phyloP scores from a whole-genome alignment of 345 rosid genomes.

The Citrus unshiu region DNA sequence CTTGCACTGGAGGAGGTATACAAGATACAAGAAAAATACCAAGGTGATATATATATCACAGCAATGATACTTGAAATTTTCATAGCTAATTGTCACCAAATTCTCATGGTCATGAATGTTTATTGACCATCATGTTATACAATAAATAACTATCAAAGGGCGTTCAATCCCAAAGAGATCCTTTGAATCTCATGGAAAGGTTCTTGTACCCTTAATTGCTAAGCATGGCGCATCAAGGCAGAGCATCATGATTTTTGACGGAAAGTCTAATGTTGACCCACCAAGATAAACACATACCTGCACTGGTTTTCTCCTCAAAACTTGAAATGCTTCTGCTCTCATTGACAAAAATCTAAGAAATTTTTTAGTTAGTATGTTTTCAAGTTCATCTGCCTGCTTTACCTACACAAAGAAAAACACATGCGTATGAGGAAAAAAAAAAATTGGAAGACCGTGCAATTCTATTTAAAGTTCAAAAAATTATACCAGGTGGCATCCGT shows the following conservation, averaged over 20 bases:
- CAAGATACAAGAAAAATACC: background rate
- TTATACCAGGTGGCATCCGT: background rate
- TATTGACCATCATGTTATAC: background rate
- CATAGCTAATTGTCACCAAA: background rate
- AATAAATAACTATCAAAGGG: background rate
- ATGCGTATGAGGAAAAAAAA: conserved; percentile 6
- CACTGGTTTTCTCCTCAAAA: conserved; percentile 90
- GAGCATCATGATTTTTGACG: conserved; percentile 1
- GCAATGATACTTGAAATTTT: background rate
- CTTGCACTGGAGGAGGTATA: background rate
- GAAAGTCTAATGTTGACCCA: conserved; percentile 6
- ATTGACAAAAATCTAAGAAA: conserved; percentile 97
- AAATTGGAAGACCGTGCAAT: conserved; percentile 8
- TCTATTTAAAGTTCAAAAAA: background rate
- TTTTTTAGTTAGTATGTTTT: conserved; percentile 86
- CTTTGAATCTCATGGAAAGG: background rate
- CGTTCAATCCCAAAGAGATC: background rate
- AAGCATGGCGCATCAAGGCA: background rate
- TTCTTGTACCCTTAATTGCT: background rate
- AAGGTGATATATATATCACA: background rate
- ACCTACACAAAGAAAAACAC: conserved; percentile 44
- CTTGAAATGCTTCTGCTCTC: conserved; percentile 99
- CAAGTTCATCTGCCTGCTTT: conserved; percentile 96
- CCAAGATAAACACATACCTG: conserved; percentile 43
- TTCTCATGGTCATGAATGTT: background rate